Base-by-base conservation (phyloP, 208 protist genomes). In the Herpetomonas tarakana region DNA sequence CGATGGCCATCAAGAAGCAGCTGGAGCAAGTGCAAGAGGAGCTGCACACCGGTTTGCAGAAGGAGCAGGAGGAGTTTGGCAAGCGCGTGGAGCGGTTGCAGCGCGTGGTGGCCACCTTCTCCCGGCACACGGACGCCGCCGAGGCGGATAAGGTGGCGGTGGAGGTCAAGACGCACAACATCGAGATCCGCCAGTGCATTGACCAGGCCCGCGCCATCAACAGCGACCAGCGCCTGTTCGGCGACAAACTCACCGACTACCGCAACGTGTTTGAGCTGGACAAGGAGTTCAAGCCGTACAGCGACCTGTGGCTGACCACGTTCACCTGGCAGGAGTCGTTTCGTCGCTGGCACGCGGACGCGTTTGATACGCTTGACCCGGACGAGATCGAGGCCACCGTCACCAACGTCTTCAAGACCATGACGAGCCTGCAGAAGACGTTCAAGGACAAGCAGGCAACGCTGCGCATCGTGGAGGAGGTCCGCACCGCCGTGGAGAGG, bases 281-380 rank as follows among this genome's bases (percentile, higher is more conserved):
- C 58, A 98, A 98, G 74, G 91, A 98, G 63, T 98, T 99, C 71
- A 97, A 98, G 81, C 96, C 96, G 22, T 98, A 97, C 64, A 93
- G 92, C 58, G 87, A 97, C 46, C 76, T 99, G 29, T 99, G 97
- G 97, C 71, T 96, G 50, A 98, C 96, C 1, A 91, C 96, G 12
- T 91, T 93, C 74, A 83, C 90, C 11, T 99, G 97, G 97, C 81
- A 92, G 62, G 85, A 97, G 58, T 97, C 83, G 57, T 87, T 97
- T 54, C 72, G 94, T 29, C 73, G 83, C 58, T 98, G 96, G 96
- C 83, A 97, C 80, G 81, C 78, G n/a, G 95, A 97, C 49, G 81
- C 92, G 25, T 99, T 98, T 68, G 79, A 83, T 38, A 83, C 86
- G 6, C 82, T 98, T 26, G 91, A 99, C 65, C 84, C 93, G 6